These are phyloP conservation scores for Amesomyces nigricolor DNA, from an alignment of 2,329 filamentous ascomycete species.

Conservation along the genomic window DNA sequence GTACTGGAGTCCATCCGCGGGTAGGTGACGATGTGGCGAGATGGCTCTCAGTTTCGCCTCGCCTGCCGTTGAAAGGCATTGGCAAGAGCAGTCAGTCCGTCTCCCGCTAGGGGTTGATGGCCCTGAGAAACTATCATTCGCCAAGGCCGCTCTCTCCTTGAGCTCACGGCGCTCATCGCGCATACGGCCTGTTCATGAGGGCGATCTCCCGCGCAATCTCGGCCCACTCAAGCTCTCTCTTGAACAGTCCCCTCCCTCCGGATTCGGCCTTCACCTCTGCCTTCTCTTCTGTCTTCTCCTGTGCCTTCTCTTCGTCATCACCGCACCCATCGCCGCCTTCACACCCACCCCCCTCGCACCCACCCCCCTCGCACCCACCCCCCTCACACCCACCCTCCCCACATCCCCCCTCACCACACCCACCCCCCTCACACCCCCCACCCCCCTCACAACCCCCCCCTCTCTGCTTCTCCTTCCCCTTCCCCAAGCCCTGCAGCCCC, in stretches of 20 bases:
- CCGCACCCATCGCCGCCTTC: background rate
- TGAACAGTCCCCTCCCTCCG: conserved; percentile 34
- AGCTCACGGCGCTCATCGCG: conserved; percentile 37
- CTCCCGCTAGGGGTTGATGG: no score
- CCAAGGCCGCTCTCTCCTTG: no score
- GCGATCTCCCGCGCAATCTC: conserved; percentile 87
- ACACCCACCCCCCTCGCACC: conserved; percentile 36
- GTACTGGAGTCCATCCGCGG: no score
- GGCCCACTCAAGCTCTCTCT: conserved; percentile 84
- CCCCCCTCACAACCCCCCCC: no score
- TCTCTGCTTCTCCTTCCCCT: background rate
- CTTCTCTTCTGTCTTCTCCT: conserved; percentile 26
- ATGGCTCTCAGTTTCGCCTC: no score
- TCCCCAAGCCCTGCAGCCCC: conserved; percentile 27
- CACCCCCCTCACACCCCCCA: no score
- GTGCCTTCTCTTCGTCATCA: conserved; percentile 34
- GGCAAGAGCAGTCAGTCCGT: no score
- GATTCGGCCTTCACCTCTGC: conserved; percentile 25
- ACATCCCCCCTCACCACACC: conserved; percentile 36
- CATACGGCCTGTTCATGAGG: conserved; percentile 92
- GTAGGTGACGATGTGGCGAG: no score
- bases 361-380: conserved; percentile 54
- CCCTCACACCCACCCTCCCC: conserved; percentile 57
- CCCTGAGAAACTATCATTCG: no score
- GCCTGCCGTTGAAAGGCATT: no score